These are phyloP conservation scores for Penicillium brasilianum DNA, from an alignment of 2,329 filamentous ascomycete species.

Conservation along the genomic window DNA sequence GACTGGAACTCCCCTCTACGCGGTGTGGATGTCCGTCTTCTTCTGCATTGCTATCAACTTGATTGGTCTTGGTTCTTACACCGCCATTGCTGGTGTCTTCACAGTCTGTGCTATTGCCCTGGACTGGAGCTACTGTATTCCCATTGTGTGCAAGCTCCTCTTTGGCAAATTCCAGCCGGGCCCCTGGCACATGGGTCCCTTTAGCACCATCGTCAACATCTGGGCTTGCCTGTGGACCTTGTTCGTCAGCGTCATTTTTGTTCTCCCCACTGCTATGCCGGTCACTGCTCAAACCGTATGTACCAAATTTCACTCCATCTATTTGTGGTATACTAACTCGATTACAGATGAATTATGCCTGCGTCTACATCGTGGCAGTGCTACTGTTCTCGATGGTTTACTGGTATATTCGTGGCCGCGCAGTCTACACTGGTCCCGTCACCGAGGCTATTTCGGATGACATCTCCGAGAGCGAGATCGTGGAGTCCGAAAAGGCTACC, in stretches of 20 bases:
- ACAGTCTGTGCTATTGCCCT: constrained; percentile 53
- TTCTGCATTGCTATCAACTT: constrained; percentile 64
- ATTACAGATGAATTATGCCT: constrained; percentile 61
- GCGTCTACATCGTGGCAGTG: constrained; percentile 56
- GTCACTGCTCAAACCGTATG: constrained; percentile 53
- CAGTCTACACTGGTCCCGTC: constrained; percentile 56
- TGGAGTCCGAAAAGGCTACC: constrained; percentile 12
- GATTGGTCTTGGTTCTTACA: constrained; percentile 56
- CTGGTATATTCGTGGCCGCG: constrained; percentile 54
- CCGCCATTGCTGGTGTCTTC: constrained; percentile 51
- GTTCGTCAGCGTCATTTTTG: constrained; percentile 61
- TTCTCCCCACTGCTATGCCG: constrained; percentile 57
- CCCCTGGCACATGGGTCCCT: constrained; percentile 58
- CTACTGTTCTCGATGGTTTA: constrained; percentile 51
- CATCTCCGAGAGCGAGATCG: constrained; percentile 17
- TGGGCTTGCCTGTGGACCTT: constrained; percentile 59
- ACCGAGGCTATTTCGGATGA: constrained; percentile 36
- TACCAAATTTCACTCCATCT: background rate
- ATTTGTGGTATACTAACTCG: constrained; percentile 10
- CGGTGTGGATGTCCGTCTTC: constrained; percentile 62
- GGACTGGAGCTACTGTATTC: constrained; percentile 60
- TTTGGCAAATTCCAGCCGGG: constrained; percentile 57
- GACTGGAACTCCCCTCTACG: constrained; percentile 59
- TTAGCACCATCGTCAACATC: constrained; percentile 50
- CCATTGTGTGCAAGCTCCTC: constrained; percentile 59